Evolutionary conservation across 345 rosid genomes (phyloP), one percentile per base, ranked within the genome.

Genomic region (Clausena lansium): DNA sequence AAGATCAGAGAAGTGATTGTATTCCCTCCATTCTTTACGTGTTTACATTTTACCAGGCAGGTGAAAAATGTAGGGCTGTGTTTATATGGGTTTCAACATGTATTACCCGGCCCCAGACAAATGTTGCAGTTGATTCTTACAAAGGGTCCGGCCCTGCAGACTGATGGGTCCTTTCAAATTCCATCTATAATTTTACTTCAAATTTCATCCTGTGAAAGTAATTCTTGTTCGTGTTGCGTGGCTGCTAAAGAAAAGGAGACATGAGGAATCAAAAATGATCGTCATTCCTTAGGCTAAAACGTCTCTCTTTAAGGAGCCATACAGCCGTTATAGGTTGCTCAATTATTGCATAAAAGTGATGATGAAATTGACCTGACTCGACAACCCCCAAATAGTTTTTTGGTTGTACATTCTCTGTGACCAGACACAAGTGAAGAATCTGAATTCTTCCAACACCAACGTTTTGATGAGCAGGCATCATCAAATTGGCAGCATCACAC

Each of bases 51-150:
- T 19, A 52, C 20, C 22, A 52, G 57, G 22, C 20, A 19, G 20
- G 57, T 52, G 57, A 52, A 52, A 52, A 52, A 52, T 50, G 7
- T 50, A 50, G 55, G 17, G 57, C 0, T 5, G 57, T 52, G 2
- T 17, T 52, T 52, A 19, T 52, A 0, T 59, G 50, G 7, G n/a
- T 35, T 55, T 35, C 10, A 58, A 72, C 38, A 38, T 24, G 69
- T 17, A 0, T 10, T 74, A 19, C 57, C 75, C 69, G 0, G 57
- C 68, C 7, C n/a, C 9, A 39, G 68, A 61, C 59, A 74, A 74
- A 45, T 73, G 76, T 9, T 35, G 27, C 76, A 58, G 67, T 33
- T 11, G 75, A 22, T 9, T 32, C 75, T 71, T 58, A 33, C 41
- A 7, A 35, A 25, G 3, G 72, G 57, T 25, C 58, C 52, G 66